Conservation (phyloP, 129 eudicot genomes). For the Mikania micrantha region DNA sequence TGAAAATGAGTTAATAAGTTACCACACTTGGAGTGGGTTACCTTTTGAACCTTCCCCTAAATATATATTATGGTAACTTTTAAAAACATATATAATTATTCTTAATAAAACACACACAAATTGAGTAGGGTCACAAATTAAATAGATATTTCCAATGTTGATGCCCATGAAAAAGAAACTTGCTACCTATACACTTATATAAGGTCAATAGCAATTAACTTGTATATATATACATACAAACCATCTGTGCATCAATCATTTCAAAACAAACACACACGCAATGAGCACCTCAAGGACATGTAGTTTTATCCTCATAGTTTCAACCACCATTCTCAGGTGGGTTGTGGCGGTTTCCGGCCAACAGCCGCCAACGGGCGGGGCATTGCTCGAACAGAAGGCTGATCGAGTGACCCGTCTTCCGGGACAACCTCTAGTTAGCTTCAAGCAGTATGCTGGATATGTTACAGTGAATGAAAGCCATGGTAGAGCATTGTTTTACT, state of each 20-base stretch:
- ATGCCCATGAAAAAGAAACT: constrained; percentile 28
- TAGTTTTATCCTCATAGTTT: constrained; percentile 15
- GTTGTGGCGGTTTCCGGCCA: constrained; percentile 28
- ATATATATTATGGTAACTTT: no score
- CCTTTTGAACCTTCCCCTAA: no score
- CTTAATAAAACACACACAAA: not conserved
- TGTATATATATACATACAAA: constrained; percentile 8
- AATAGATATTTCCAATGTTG: constrained; percentile 25
- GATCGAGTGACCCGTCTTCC: constrained; percentile 63
- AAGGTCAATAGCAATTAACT: constrained; percentile 7
- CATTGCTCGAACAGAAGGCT: constrained; percentile 43
- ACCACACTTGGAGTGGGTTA: no score
- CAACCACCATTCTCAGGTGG: constrained; percentile 9
- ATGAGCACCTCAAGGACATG: constrained; percentile 19
- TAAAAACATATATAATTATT: not conserved
- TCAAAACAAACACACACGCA: constrained; percentile 20
- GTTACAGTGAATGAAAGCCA: constrained; percentile 77
- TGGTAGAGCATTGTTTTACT: constrained; percentile 93
- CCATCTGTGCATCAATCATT: constrained; percentile 13
- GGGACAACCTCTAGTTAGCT: constrained; percentile 65
- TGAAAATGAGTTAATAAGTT: no score
- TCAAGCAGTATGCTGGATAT: constrained; percentile 81
- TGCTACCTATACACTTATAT: constrained; percentile 33
- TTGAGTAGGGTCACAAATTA: constrained; percentile 22
- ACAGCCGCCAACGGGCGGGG: constrained; percentile 2